phyloP scores from a whole-genome alignment of 495 filamentous ascomycete genomes.

The Neurospora pannonica region DNA sequence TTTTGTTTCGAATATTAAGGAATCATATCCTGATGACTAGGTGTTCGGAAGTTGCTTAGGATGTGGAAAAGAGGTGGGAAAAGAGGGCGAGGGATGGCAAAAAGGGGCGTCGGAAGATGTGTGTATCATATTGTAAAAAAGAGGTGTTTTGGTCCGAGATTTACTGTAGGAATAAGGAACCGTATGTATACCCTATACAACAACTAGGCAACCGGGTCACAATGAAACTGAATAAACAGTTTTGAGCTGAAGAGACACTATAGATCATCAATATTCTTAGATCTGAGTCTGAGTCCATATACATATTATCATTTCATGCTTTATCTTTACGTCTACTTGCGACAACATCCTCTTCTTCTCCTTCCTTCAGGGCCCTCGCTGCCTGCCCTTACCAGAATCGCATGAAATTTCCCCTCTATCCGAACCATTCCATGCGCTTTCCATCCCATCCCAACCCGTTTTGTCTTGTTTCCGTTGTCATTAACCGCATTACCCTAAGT shows the following conservation, averaged over 20 bases:
- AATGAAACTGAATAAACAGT: no score
- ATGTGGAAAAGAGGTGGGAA: not conserved
- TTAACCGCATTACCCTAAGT: not conserved
- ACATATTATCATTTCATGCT: not conserved
- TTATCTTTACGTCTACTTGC: not conserved
- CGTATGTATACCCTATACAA: not conserved
- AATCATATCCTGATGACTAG: conserved; percentile 81
- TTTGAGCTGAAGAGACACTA: no score
- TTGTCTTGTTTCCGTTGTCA: not conserved
- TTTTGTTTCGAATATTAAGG: conserved; percentile 81
- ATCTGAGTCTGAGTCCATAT: not conserved
- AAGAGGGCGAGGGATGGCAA: not conserved
- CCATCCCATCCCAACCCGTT: not conserved
- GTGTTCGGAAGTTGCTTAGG: not conserved
- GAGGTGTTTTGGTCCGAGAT: not conserved
- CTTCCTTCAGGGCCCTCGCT: not conserved
- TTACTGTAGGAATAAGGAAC: not conserved
- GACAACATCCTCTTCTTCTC: not conserved
- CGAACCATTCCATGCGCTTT: not conserved
- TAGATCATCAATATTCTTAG: not conserved
- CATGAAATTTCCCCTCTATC: not conserved
- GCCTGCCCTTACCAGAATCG: not conserved
- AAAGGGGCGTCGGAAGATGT: not conserved
- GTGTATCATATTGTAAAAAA: not conserved
- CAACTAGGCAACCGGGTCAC: not conserved